Base-by-base conservation (phyloP, 2,329 filamentous ascomycete species). In the Fusarium veterinarium region DNA sequence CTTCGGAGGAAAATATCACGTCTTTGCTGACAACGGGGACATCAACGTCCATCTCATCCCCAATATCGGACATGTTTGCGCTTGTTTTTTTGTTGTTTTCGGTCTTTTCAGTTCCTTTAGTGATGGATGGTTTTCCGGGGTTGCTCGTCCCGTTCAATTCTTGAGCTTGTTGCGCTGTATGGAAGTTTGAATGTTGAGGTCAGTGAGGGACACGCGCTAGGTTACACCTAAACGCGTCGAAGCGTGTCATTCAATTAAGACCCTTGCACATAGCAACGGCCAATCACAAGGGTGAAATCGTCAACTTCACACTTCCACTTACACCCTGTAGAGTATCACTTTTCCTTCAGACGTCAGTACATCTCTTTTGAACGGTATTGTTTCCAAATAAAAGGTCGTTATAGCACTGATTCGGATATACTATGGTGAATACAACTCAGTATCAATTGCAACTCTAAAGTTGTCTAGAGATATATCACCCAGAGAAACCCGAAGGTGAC, bases 1-100 rank as follows among this genome's bases (percentile, higher is more conserved):
- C 90, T 71, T 93, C 91, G 31, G 93, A 92, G 62, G 91, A 93
- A 83, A 98, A 98, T 63, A 81, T 82, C 64, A 90, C 81, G 75
- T 87, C 86, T 65, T 84, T 85, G 69, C 84, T 83, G 41, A 81
- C 76, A 33, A 81, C 79, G 30, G 86, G 84, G 72, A 80, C 85
- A 75, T 90, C 89, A 41, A 91, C 82, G 74, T 90, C 88, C 89
- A 91, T 91, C 63, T 89, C 88, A 75, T 90, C 88, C 69, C 87
- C 88, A 66, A 84, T 86, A 75, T 90, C 88, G 1, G 89, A 90
- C 89, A 91, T 91, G 46, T 80, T 77, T 62, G 37, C 23, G 55
- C 9, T 63, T 20, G 33, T 3, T 42, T 53, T 53, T 51, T 8
- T 23, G 19, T 23, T 23, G 28, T 13, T 33, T 20, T 30, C 28